Evolutionary conservation across 805 yeast genomes (phyloP).

Genomic region (Barnettozyma vustinii): DNA sequence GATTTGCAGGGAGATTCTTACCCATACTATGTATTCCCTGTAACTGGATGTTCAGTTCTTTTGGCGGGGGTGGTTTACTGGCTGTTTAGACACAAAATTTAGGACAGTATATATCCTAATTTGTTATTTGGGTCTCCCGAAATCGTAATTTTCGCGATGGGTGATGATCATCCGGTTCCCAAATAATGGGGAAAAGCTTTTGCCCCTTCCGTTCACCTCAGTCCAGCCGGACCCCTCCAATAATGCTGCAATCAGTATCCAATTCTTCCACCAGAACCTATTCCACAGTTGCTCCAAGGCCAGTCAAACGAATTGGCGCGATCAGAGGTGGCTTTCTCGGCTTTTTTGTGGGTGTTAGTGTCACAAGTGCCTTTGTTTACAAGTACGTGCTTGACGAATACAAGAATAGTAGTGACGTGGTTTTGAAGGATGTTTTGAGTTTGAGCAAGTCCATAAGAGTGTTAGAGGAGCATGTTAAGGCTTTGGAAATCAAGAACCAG

Average conservation of each 20-base stretch:
- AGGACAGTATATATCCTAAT: neutral
- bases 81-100: constrained; percentile 15
- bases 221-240: neutral
- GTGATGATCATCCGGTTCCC: neutral
- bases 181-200: no score
- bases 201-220: neutral
- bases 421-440: constrained; percentile 67
- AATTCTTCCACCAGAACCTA: constrained; percentile 3
- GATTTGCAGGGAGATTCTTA: constrained; percentile 27
- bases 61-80: constrained; percentile 39
- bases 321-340: constrained; percentile 58
- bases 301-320: constrained; percentile 31
- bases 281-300: constrained; percentile 9
- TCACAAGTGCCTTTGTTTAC: constrained; percentile 73
- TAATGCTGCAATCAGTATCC: neutral
- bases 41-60: constrained; percentile 44
- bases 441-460: constrained; percentile 63
- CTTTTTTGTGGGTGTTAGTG: constrained; percentile 68
- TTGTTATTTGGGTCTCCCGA: neutral
- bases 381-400: constrained; percentile 75
- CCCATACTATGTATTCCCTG: constrained; percentile 56
- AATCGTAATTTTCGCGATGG: constrained; percentile 5
- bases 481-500: constrained; percentile 38
- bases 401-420: constrained; percentile 63
- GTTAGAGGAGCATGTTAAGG: constrained; percentile 64